These are phyloP conservation scores for Datisca glomerata DNA, from an alignment of 306 rosid genomes.

Conservation along the genomic window DNA sequence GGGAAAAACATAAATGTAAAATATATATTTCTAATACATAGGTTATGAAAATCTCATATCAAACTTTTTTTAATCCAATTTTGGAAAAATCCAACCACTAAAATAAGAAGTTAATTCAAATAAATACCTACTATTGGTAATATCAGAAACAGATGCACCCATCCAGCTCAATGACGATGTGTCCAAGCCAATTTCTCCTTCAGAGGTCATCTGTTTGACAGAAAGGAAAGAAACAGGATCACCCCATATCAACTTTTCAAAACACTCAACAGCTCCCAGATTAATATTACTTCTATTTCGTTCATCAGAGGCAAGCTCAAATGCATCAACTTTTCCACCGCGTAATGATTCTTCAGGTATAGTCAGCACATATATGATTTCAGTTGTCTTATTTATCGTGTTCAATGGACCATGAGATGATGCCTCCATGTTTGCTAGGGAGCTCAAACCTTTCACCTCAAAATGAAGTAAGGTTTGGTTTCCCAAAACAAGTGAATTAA, in stretches of 20 bases:
- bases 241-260: constrained; percentile 37
- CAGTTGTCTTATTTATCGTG: constrained; percentile 29
- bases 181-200: constrained; percentile 33
- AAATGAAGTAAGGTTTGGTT: constrained; percentile 63
- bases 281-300: constrained; percentile 17
- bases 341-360: constrained; percentile 35
- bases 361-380: constrained; percentile 44
- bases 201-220: constrained; percentile 36
- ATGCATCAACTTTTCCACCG: constrained; percentile 32
- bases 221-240: constrained; percentile 50
- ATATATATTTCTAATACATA: too few relatives aligned
- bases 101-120: too few relatives aligned
- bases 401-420: constrained; percentile 27
- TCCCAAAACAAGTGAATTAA: constrained; percentile 46
- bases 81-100: neutral
- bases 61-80: neutral
- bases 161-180: constrained; percentile 66
- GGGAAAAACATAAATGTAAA: neutral
- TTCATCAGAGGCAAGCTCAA: constrained; percentile 47
- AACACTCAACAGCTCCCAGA: constrained; percentile 27
- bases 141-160: constrained; percentile 57
- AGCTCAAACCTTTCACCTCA: constrained; percentile 33
- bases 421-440: constrained; percentile 24
- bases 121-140: constrained; percentile 60
- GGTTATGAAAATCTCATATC: neutral